Conservation (phyloP, 192 early-diverging fungal species). For the Diversispora epigaea region DNA sequence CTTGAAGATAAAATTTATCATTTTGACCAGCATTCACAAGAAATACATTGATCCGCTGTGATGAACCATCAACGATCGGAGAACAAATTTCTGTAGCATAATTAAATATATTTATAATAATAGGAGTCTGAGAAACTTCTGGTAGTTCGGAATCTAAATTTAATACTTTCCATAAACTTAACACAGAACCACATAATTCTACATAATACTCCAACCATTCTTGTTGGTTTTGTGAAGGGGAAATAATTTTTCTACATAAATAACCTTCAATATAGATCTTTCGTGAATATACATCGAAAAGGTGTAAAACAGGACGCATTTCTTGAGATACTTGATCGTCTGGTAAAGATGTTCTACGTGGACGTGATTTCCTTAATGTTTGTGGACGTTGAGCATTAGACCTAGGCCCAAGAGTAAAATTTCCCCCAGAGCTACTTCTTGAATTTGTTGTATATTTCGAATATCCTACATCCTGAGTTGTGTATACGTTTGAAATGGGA, state of each 20-base stretch:
- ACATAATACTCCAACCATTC: conserved; percentile 74
- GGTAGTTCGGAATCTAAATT: conserved; percentile 15
- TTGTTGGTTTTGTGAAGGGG: conserved; percentile 59
- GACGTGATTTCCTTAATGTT: conserved; percentile 1
- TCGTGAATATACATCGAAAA: conserved; percentile 65
- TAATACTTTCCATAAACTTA: conserved; percentile 60
- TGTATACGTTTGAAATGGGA: neutral
- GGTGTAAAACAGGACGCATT: conserved; percentile 42
- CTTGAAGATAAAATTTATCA: conserved; percentile 45
- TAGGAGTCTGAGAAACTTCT: conserved; percentile 40
- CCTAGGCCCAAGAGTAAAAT: neutral
- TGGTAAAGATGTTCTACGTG: conserved; percentile 5
- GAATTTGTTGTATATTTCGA: neutral
- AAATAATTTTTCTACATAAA: conserved; percentile 69
- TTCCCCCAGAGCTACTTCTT: neutral
- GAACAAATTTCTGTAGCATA: conserved; percentile 60
- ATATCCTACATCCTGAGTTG: too few relatives aligned
- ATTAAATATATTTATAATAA: conserved; percentile 77
- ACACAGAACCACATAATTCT: conserved; percentile 67
- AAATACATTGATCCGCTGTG: conserved; percentile 69
- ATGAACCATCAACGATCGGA: conserved; percentile 53
- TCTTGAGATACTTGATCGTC: conserved; percentile 24
- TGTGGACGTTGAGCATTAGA: neutral
- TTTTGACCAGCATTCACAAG: conserved; percentile 48
- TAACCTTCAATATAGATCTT: conserved; percentile 74